phyloP scores from a whole-genome alignment of 2,329 filamentous ascomycete genomes.

The Sarocladium strictum region DNA sequence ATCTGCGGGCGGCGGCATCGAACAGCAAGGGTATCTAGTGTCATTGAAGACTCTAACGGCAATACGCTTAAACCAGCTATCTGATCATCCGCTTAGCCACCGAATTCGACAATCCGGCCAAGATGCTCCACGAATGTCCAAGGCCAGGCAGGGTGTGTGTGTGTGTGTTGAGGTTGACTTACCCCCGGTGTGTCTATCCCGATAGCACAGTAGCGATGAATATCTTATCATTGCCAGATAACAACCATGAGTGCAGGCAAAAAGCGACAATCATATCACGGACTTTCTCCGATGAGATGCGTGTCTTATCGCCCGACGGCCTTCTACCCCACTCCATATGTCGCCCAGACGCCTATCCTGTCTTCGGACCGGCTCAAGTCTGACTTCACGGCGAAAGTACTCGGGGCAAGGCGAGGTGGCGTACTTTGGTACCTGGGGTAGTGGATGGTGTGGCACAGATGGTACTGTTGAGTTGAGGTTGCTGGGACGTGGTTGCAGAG shows the following conservation, averaged over 20 bases:
- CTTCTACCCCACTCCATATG: neutral
- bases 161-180: too few species aligned
- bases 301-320: neutral
- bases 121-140: too few species aligned
- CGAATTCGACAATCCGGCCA: too few species aligned
- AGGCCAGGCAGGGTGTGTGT: too few species aligned
- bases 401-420: too few species aligned
- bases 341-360: neutral
- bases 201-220: neutral
- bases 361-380: neutral
- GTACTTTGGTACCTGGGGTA: too few species aligned
- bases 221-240: neutral
- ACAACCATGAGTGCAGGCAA: neutral
- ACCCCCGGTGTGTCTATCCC: neutral
- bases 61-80: too few species aligned
- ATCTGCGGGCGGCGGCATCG: neutral
- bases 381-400: neutral
- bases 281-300: neutral
- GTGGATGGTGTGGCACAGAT: too few species aligned
- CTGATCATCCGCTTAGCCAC: too few species aligned
- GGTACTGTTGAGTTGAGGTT: too few species aligned
- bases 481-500: too few species aligned
- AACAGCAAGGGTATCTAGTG: neutral
- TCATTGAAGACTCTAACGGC: neutral
- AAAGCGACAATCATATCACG: neutral